A percentile compares a stretch with the other conserved stretches of the same genome.
Evolutionary conservation across 2,329 filamentous ascomycete genomes (phyloP).

Genomic region (Talaromyces albobiverticillius): DNA sequence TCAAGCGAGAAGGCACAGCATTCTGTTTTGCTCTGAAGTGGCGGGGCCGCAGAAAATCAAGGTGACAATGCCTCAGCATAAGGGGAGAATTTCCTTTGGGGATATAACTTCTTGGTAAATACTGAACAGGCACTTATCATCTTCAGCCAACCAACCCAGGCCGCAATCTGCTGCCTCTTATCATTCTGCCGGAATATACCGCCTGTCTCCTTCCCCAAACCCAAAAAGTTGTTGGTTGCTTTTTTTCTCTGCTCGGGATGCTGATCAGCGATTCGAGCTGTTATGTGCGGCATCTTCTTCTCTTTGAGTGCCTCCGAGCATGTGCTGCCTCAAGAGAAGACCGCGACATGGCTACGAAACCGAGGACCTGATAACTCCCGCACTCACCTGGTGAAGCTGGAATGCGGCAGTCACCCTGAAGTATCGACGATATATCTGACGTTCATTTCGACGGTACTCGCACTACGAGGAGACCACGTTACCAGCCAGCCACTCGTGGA

Average conservation of each 20-base stretch:
- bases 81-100: background rate
- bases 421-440: constrained; percentile 48
- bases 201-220: background rate
- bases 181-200: constrained; percentile 30
- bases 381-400: constrained; percentile 27
- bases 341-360: constrained; percentile 32
- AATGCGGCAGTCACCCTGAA: background rate
- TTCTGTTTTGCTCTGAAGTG: background rate
- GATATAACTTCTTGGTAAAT: background rate
- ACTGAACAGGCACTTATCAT: background rate
- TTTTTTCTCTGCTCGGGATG: background rate
- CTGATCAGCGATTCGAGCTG: constrained; percentile 15
- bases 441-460: constrained; percentile 83
- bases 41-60: background rate
- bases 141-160: constrained; percentile 15
- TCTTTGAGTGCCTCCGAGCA: constrained; percentile 38
- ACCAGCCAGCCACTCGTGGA: constrained; percentile 71
- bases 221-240: background rate
- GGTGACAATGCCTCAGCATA: background rate
- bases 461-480: constrained; percentile 73
- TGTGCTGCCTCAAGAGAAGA: constrained; percentile 31
- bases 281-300: constrained; percentile 54
- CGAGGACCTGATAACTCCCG: constrained; percentile 46
- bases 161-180: constrained; percentile 26
- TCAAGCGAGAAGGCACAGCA: constrained; percentile 14